phyloP scores from a whole-genome alignment of 2,329 filamentous ascomycete species.

The Madurella mycetomatis region DNA sequence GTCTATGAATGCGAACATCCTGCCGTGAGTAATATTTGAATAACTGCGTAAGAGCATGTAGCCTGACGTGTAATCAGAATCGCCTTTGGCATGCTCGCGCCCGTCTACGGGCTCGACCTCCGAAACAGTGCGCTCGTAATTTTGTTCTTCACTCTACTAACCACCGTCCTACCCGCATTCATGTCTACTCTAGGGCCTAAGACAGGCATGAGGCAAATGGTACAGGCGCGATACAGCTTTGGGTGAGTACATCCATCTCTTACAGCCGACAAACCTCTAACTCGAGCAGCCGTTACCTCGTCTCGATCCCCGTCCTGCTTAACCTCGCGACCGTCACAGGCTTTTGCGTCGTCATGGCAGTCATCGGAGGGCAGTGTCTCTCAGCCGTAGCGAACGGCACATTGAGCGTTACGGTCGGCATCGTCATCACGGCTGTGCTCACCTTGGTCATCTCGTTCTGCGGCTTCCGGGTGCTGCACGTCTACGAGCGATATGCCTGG shows the following conservation, averaged over 20 bases:
- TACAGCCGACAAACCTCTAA: neutral
- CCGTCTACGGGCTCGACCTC: slow-evolving; percentile 49
- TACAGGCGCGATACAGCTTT: slow-evolving; percentile 60
- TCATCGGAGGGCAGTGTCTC: slow-evolving; percentile 57
- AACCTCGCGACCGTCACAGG: slow-evolving; percentile 60
- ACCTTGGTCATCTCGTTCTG: slow-evolving; percentile 58
- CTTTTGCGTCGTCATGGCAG: slow-evolving; percentile 59
- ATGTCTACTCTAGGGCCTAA: slow-evolving; percentile 55
- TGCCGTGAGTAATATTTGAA: slow-evolving; percentile 34
- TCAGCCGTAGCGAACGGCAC: slow-evolving; percentile 47
- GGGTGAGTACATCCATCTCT: slow-evolving; percentile 37
- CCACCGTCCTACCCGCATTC: slow-evolving; percentile 51
- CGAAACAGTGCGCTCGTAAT: slow-evolving; percentile 56
- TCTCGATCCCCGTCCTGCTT: slow-evolving; percentile 56
- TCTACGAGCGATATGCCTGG: slow-evolving; percentile 56
- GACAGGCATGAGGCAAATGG: slow-evolving; percentile 62
- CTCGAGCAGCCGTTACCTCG: slow-evolving; percentile 46
- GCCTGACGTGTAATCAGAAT: slow-evolving; percentile 38
- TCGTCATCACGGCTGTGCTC: slow-evolving; percentile 55
- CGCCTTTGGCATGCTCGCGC: slow-evolving; percentile 60
- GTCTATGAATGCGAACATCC: slow-evolving; percentile 45
- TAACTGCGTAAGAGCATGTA: neutral
- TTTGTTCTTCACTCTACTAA: slow-evolving; percentile 58
- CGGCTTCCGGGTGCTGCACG: slow-evolving; percentile 53
- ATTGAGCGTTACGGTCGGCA: slow-evolving; percentile 52